These are phyloP conservation scores for Xylariaceae sp. DNA, from an alignment of 2,329 filamentous ascomycete species.

Conservation along the genomic window DNA sequence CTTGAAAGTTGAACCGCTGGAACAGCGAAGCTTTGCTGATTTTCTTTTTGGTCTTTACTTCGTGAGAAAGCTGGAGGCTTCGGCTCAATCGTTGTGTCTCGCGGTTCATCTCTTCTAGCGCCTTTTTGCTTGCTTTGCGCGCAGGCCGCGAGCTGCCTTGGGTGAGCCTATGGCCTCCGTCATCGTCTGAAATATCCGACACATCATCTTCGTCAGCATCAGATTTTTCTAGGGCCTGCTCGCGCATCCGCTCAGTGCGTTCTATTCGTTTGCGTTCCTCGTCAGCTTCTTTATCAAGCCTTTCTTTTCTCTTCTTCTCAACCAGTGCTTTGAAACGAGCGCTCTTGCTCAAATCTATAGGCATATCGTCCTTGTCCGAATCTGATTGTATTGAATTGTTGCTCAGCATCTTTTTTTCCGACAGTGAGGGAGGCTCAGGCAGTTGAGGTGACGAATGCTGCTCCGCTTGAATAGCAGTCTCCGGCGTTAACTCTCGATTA, in stretches of 20 bases:
- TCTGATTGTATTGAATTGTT: constrained; percentile 33
- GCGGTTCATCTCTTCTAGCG: constrained; percentile 87
- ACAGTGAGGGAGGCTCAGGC: constrained; percentile 51
- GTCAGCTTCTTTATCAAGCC: constrained; percentile 61
- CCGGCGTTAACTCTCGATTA: constrained; percentile 27
- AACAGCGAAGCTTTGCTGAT: constrained; percentile 80
- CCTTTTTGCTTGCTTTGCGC: constrained; percentile 90
- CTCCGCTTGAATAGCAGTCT: constrained; percentile 29
- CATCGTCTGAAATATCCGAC: constrained; percentile 57
- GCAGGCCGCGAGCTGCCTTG: constrained; percentile 63
- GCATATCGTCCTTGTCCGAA: constrained; percentile 44
- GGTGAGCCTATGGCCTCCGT: constrained; percentile 61
- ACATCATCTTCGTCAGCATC: constrained; percentile 55
- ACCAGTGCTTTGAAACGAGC: constrained; percentile 68
- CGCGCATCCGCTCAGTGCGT: constrained; percentile 38
- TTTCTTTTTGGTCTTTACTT: constrained; percentile 87
- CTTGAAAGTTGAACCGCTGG: constrained; percentile 73
- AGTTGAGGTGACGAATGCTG: constrained; percentile 46
- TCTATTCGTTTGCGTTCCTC: constrained; percentile 48
- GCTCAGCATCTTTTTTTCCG: constrained; percentile 27
- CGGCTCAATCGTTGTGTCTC: constrained; percentile 89
- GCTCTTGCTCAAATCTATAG: constrained; percentile 42
- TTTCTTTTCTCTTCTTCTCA: constrained; percentile 67
- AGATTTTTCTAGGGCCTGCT: constrained; percentile 38
- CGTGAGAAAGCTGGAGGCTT: constrained; percentile 86